A percentile compares a stretch with the other conserved stretches of the same genome.
Evolutionary conservation across 805 yeast species (phyloP).

Genomic region (Teunomyces barrocoloradensis): DNA sequence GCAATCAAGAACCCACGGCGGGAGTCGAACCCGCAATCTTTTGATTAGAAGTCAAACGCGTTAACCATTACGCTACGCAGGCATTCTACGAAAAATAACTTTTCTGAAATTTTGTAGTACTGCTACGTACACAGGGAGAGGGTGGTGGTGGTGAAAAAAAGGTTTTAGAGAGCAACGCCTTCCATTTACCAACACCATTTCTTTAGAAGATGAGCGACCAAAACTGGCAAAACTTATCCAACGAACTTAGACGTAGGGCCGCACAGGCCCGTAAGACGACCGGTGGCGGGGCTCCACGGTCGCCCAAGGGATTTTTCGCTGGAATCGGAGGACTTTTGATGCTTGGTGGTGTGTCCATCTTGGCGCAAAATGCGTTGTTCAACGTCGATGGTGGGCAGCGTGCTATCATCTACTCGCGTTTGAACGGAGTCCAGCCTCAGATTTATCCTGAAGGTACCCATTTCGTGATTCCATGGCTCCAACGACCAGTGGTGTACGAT

Average conservation of each 20-base stretch:
- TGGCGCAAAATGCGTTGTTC: slow-evolving; percentile 45
- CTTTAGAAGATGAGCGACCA: slow-evolving; percentile 35
- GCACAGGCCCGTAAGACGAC: slow-evolving; percentile 24
- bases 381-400: slow-evolving; percentile 98
- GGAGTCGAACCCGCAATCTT: slow-evolving; percentile 66
- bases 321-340: slow-evolving; percentile 42
- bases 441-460: slow-evolving; percentile 95
- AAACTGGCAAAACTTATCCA: slow-evolving; percentile 40
- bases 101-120: too few species aligned
- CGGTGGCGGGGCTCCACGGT: slow-evolving; percentile 29
- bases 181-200: background rate
- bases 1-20: slow-evolving; percentile 38
- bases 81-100: slow-evolving; percentile 17
- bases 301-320: slow-evolving; percentile 38
- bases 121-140: too few species aligned
- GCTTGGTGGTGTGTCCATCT: slow-evolving; percentile 38
- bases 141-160: too few species aligned
- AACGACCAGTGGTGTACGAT: slow-evolving; percentile 88
- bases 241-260: slow-evolving; percentile 42
- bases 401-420: slow-evolving; percentile 88
- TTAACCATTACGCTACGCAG: slow-evolving; percentile 66
- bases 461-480: slow-evolving; percentile 89
- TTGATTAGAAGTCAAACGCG: slow-evolving; percentile 68
- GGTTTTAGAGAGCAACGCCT: background rate
- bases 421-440: slow-evolving; percentile 77